These are phyloP conservation scores for Yamadazyma dushanensis DNA, from an alignment of 1,139 yeast genomes.

Conservation along the genomic window DNA sequence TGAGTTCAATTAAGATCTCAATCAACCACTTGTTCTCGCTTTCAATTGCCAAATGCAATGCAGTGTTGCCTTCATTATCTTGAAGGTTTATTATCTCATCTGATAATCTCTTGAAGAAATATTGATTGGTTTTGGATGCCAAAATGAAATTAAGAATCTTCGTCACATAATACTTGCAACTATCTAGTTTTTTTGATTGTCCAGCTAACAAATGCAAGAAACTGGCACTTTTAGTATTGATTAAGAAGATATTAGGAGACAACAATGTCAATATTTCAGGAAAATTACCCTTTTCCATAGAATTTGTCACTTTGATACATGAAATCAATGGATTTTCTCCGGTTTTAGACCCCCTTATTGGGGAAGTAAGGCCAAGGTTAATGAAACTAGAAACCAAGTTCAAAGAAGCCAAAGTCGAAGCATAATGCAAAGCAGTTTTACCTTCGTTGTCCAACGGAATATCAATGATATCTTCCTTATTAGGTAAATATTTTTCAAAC, in stretches of 20 bases:
- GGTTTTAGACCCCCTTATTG: slow-evolving; percentile 39
- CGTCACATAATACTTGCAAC: slow-evolving; percentile 66
- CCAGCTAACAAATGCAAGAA: slow-evolving; percentile 38
- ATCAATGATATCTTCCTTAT: slow-evolving; percentile 22
- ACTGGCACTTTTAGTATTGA: slow-evolving; percentile 34
- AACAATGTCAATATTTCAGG: slow-evolving; percentile 35
- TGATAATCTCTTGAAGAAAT: slow-evolving; percentile 62
- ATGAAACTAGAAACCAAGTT: slow-evolving; percentile 39
- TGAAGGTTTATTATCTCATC: slow-evolving; percentile 69
- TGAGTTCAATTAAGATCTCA: slow-evolving; percentile 76
- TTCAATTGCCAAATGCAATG: slow-evolving; percentile 87
- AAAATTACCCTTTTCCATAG: slow-evolving; percentile 49
- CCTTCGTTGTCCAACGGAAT: slow-evolving; percentile 44
- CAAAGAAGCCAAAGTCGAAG: slow-evolving; percentile 43
- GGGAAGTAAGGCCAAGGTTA: slow-evolving; percentile 37
- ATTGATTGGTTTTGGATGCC: slow-evolving; percentile 29
- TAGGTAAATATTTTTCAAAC: slow-evolving; percentile 21
- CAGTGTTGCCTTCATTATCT: slow-evolving; percentile 86
- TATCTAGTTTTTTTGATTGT: slow-evolving; percentile 33
- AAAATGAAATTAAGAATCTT: slow-evolving; percentile 83
- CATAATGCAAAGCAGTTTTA: slow-evolving; percentile 49
- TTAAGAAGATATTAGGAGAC: slow-evolving; percentile 39
- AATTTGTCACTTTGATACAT: slow-evolving; percentile 42
- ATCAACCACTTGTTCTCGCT: slow-evolving; percentile 81
- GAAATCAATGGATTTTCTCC: slow-evolving; percentile 48